Base-by-base conservation (phyloP, 2,329 filamentous ascomycete species). In the Fusarium mangiferae region DNA sequence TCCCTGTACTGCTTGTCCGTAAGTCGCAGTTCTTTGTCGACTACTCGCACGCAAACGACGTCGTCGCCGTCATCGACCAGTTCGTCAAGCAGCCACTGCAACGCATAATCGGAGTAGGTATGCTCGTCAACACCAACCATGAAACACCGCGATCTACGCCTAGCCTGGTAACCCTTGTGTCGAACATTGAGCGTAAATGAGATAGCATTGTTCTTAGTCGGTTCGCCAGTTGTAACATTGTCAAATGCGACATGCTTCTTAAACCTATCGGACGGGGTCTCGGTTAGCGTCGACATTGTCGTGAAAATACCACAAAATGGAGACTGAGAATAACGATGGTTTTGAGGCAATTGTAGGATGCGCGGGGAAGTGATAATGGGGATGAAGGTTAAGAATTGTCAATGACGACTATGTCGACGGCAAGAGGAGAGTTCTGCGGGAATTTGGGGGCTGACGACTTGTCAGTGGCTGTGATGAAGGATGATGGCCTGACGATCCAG, bases 11-110 rank as follows among this genome's bases (percentile, higher is more conserved):
- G 87, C 58, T 90, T 91, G 63, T 91, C 89, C 73, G 92, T 89
- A 20, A 90, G 86, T 59, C 92, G 93, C 58, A 91, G 89, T 73
- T 96, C 93, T 80, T 94, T 95, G 79, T 98, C 95, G 48, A 97
- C 89, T 6, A 97, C 95, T 59, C 94, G 89, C 55, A 98, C 89
- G 82, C 95, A 98, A 14, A 98, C 93, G 65, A 98, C 92, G 82
- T 98, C 94, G 80, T 98, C 95, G 24, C 95, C 95, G 78, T 98
- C 95, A 78, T 98, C 95, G 45, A 98, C 94, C 63, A 98, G 87
- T 83, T 97, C 94, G 78, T 97, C 94, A 44, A 98, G 90, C 57
- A 98, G 87, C 95, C 95, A 98, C 82, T 97, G 94, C 24, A 98
- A 86, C 22, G 95, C 95, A 82, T 96, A 96, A 72, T 97, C 94